phyloP scores from a whole-genome alignment of 371 early-diverging fungal species.

The Dinochytrium kinnereticum region DNA sequence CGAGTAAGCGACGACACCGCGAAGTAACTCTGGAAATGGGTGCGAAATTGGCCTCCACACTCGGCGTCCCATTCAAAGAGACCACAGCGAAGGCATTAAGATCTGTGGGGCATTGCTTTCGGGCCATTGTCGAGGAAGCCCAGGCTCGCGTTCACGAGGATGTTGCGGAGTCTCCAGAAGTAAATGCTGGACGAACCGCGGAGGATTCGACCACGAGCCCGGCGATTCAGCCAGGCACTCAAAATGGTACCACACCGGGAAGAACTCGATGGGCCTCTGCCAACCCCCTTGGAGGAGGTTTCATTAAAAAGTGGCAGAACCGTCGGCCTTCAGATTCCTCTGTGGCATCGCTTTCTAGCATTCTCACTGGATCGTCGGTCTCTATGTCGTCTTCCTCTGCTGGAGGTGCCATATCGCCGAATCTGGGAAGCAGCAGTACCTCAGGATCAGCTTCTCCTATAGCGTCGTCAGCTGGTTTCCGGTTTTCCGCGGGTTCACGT shows the following conservation, averaged over 20 bases:
- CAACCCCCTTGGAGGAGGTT: not conserved
- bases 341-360: not conserved
- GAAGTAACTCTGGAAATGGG: conserved; percentile 38
- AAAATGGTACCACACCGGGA: not conserved
- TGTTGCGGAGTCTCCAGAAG: not conserved
- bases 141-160: not conserved
- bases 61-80: conserved; percentile 34
- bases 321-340: conserved; percentile 2
- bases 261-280: not conserved
- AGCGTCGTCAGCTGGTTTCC: not conserved
- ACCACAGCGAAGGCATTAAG: conserved; percentile 44
- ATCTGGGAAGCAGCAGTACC: not conserved
- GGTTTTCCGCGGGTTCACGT: not conserved
- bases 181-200: not conserved
- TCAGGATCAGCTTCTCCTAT: not conserved
- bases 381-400: not conserved
- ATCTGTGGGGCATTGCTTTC: conserved; percentile 38
- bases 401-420: not conserved
- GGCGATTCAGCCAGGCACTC: no score
- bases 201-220: not conserved
- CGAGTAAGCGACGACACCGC: conserved; percentile 33
- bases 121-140: conserved; percentile 26
- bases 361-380: not conserved
- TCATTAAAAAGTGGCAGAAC: conserved; percentile 6
- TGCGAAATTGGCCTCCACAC: conserved; percentile 31